Percentiles rank a stretch among this genome's conserved stretches.
phyloP scores from a whole-genome alignment of 345 rosid genomes.

The Brassica carinata region DNA sequence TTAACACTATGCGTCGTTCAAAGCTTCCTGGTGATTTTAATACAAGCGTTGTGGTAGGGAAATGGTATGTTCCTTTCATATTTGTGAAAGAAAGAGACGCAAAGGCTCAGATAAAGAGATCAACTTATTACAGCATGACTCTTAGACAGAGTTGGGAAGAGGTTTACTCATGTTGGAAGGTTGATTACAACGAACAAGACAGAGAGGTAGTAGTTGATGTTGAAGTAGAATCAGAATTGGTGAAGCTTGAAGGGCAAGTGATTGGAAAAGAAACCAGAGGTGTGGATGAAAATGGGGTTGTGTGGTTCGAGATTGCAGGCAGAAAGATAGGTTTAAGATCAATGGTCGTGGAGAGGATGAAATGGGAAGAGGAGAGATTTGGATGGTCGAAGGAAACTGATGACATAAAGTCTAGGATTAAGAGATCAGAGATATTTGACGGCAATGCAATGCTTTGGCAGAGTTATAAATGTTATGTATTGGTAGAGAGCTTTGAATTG shows the following conservation, averaged over 20 bases:
- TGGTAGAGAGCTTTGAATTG: slow-evolving; percentile 67
- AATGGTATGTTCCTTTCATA: slow-evolving; percentile 74
- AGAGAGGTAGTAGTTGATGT: slow-evolving; percentile 38
- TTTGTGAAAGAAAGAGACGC: slow-evolving; percentile 49
- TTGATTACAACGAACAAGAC: neutral
- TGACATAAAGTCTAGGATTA: slow-evolving; percentile 24
- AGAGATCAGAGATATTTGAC: slow-evolving; percentile 34
- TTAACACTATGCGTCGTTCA: slow-evolving; percentile 27
- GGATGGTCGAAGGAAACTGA: slow-evolving; percentile 46
- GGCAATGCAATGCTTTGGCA: slow-evolving; percentile 46
- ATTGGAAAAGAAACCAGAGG: neutral
- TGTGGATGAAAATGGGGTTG: slow-evolving; percentile 41
- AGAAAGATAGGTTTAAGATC: slow-evolving; percentile 49
- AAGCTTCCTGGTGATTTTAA: slow-evolving; percentile 44
- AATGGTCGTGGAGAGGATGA: slow-evolving; percentile 54
- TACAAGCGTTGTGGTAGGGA: slow-evolving; percentile 49
- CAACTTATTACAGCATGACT: slow-evolving; percentile 56
- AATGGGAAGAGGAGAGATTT: slow-evolving; percentile 53
- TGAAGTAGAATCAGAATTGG: slow-evolving; percentile 41
- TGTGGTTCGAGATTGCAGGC: slow-evolving; percentile 42
- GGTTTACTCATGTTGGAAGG: slow-evolving; percentile 43
- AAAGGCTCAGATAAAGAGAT: slow-evolving; percentile 45
- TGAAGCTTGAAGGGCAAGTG: slow-evolving; percentile 39
- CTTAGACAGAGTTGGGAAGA: slow-evolving; percentile 63
- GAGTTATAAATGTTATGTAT: slow-evolving; percentile 50